Evolutionary conservation across 1,139 yeast species (phyloP).

Genomic region (Candida tetrigidarum): DNA sequence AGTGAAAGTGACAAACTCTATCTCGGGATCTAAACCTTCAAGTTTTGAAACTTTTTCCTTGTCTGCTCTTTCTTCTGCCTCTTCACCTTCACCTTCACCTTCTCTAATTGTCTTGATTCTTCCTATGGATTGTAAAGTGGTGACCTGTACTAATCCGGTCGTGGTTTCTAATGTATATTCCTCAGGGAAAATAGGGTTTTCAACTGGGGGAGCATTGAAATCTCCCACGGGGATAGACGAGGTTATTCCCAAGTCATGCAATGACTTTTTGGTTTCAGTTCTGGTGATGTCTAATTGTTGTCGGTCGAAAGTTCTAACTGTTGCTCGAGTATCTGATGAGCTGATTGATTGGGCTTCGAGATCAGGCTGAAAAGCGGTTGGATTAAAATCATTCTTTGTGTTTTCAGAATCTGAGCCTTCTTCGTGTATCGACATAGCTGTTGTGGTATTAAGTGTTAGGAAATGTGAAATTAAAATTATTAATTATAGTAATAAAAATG

Average conservation of each 20-base stretch:
- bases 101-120: slow-evolving; percentile 41
- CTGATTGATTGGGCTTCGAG: slow-evolving; percentile 9
- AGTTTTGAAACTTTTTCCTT: slow-evolving; percentile 16
- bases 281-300: slow-evolving; percentile 22
- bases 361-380: slow-evolving; percentile 10
- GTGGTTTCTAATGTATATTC: slow-evolving; percentile 86
- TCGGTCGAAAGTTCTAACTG: background rate
- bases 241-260: slow-evolving; percentile 64
- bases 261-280: slow-evolving; percentile 74
- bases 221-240: slow-evolving; percentile 57
- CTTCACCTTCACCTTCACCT: slow-evolving; percentile 15
- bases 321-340: slow-evolving; percentile 7
- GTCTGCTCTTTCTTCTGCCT: slow-evolving; percentile 17
- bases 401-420: slow-evolving; percentile 13
- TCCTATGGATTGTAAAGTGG: slow-evolving; percentile 70
- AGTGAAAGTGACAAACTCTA: slow-evolving; percentile 80
- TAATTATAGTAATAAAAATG: too few species aligned
- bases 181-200: slow-evolving; percentile 82
- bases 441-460: background rate
- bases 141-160: slow-evolving; percentile 83
- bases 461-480: background rate
- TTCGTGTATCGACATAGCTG: slow-evolving; percentile 2
- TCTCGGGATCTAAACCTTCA: slow-evolving; percentile 57
- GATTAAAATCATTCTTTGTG: slow-evolving; percentile 8
- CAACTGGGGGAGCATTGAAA: slow-evolving; percentile 63